Percentiles rank a stretch among this genome's conserved stretches.
These are phyloP conservation scores for Pisolithus microcarpus DNA, from an alignment of 768 basidiomycete genomes.

Conservation along the genomic window DNA sequence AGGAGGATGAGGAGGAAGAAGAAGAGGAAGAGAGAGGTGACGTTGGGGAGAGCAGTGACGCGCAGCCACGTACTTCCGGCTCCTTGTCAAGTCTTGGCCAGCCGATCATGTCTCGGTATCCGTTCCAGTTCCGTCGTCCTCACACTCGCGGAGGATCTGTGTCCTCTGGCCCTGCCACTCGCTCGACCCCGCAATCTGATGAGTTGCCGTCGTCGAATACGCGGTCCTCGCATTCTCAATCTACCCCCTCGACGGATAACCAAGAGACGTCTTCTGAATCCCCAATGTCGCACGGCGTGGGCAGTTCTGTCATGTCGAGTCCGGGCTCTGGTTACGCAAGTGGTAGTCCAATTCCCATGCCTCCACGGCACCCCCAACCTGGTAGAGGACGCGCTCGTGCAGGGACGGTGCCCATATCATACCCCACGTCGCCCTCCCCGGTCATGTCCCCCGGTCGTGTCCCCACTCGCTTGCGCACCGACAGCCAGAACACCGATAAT, in stretches of 20 bases:
- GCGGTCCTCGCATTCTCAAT: conserved; percentile 34
- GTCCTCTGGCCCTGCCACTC: conserved; percentile 37
- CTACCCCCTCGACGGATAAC: conserved; percentile 59
- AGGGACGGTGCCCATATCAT: conserved; percentile 30
- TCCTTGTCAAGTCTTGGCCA: conserved; percentile 84
- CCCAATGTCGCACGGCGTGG: conserved; percentile 38
- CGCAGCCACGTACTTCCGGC: conserved; percentile 62
- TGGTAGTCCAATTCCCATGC: conserved; percentile 38
- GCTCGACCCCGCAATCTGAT: conserved; percentile 31
- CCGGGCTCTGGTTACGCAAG: conserved; percentile 27
- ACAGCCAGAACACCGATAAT: conserved; percentile 24
- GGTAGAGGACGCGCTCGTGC: conserved; percentile 33
- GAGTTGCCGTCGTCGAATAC: conserved; percentile 33
- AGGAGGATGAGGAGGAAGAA: conserved; percentile 39
- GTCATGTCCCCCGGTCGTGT: conserved; percentile 22
- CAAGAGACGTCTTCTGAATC: conserved; percentile 51
- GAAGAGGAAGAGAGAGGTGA: conserved; percentile 34
- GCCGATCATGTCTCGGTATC: conserved; percentile 63
- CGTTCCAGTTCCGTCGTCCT: conserved; percentile 54
- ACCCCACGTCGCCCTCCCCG: conserved; percentile 32
- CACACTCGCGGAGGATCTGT: conserved; percentile 35
- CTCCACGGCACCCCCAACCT: conserved; percentile 38
- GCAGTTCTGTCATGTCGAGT: conserved; percentile 33
- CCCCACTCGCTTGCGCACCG: conserved; percentile 19
- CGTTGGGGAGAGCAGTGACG: conserved; percentile 36